These are phyloP conservation scores for Chytriomyces hyalinus DNA, from an alignment of 192 early-diverging fungal species.

Conservation along the genomic window DNA sequence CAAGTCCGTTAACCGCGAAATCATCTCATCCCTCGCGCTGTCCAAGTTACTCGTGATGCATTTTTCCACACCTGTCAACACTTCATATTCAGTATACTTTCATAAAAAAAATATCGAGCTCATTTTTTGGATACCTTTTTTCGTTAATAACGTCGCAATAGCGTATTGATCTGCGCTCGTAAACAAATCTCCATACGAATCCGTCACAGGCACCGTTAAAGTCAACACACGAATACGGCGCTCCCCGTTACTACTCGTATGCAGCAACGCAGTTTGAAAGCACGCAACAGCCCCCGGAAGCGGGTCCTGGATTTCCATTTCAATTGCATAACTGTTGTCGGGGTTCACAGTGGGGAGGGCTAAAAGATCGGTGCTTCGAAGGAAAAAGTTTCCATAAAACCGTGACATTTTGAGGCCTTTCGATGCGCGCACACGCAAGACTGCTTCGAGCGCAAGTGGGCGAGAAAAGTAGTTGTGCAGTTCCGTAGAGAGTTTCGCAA, in stretches of 20 bases:
- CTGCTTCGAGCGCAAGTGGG: conserved; percentile 86
- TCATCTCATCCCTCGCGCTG: conserved; percentile 90
- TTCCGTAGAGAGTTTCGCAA: conserved; percentile 82
- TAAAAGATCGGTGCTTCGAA: conserved; percentile 90
- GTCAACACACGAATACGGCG: conserved; percentile 94
- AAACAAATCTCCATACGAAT: conserved; percentile 79
- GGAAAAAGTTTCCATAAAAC: conserved; percentile 97
- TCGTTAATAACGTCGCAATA: conserved; percentile 78
- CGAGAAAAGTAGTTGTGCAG: conserved; percentile 79
- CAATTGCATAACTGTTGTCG: conserved; percentile 88
- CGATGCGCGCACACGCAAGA: conserved; percentile 89
- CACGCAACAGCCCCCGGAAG: conserved; percentile 77
- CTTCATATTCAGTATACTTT: background rate
- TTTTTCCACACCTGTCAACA: conserved; percentile 76
- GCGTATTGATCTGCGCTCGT: conserved; percentile 83
- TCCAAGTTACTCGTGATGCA: conserved; percentile 85
- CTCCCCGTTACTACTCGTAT: conserved; percentile 84
- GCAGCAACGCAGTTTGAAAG: conserved; percentile 93
- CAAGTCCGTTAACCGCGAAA: conserved; percentile 87
- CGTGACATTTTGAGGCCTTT: conserved; percentile 86
- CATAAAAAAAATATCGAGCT: no score
- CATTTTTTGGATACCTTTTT: conserved; percentile 68
- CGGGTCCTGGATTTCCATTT: conserved; percentile 78
- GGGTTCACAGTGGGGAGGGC: conserved; percentile 91
- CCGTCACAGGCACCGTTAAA: conserved; percentile 84